Conservation (phyloP, 2,329 filamentous ascomycete species). For the Microsporum ferrugineum region DNA sequence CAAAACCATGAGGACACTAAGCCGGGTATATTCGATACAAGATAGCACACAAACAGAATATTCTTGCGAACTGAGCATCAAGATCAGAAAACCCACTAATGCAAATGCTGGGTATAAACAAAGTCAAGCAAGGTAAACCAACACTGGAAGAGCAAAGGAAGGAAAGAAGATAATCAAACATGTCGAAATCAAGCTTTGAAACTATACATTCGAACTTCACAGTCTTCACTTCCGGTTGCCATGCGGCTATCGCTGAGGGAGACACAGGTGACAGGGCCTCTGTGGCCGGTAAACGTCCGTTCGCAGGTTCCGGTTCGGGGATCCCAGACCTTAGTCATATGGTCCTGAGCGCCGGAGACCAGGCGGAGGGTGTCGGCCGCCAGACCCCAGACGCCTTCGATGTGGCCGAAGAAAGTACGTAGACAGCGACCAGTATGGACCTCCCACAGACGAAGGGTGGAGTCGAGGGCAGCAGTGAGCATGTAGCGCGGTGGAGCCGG, state of each 20-base stretch:
- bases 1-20: not conserved
- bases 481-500: constrained; percentile 79
- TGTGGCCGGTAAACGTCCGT: constrained; percentile 80
- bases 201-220: constrained; percentile 63
- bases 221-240: constrained; percentile 86
- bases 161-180: not conserved
- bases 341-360: constrained; percentile 82
- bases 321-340: constrained; percentile 95
- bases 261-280: constrained; percentile 84
- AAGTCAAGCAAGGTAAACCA: not conserved
- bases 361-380: constrained; percentile 79
- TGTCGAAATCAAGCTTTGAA: constrained; percentile 5
- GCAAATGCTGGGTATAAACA: constrained; percentile 2
- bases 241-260: constrained; percentile 81
- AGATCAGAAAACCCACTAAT: not conserved
- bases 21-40: not conserved
- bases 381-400: constrained; percentile 91
- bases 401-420: constrained; percentile 88
- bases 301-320: constrained; percentile 83
- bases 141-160: not conserved
- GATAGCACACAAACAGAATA: not conserved
- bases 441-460: constrained; percentile 87
- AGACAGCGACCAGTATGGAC: constrained; percentile 69
- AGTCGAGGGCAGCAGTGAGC: constrained; percentile 81
- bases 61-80: not conserved